A percentile compares a stretch with the other conserved stretches of the same genome.
Conservation (phyloP, 2,329 filamentous ascomycete species). For the Fusarium sp. region DNA sequence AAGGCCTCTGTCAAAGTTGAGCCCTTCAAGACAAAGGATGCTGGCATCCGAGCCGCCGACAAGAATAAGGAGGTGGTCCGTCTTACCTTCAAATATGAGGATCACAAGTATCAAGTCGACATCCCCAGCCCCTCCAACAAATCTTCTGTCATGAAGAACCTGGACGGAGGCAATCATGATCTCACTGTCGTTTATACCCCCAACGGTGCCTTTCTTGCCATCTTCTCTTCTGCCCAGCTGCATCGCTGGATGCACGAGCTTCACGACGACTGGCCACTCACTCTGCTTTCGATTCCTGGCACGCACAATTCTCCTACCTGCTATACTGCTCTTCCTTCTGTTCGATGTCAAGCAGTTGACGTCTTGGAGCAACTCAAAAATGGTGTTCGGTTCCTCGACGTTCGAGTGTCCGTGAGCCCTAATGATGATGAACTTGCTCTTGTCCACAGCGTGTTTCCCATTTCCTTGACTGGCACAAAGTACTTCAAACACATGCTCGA, state of each 20-base stretch:
- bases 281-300: constrained; percentile 87
- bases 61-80: constrained; percentile 73
- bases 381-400: constrained; percentile 93
- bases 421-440: constrained; percentile 76
- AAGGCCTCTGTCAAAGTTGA: constrained; percentile 71
- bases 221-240: constrained; percentile 77
- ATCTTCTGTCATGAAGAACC: constrained; percentile 68
- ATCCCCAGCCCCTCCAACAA: constrained; percentile 69
- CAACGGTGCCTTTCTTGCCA: constrained; percentile 62
- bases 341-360: constrained; percentile 87
- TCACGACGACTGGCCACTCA: constrained; percentile 75
- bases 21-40: constrained; percentile 71
- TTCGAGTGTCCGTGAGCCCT: constrained; percentile 71
- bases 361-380: constrained; percentile 83
- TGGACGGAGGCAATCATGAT: constrained; percentile 60
- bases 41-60: constrained; percentile 67
- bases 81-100: constrained; percentile 74
- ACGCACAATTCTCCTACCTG: constrained; percentile 94
- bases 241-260: constrained; percentile 84
- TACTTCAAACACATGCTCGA: constrained; percentile 79
- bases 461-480: constrained; percentile 83
- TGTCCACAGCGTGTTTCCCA: constrained; percentile 90
- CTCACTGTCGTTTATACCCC: constrained; percentile 75
- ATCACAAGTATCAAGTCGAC: constrained; percentile 72
- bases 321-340: constrained; percentile 86